Conservation (phyloP, 176 grass and related monocot genomes). For the Saccharum officinarum region DNA sequence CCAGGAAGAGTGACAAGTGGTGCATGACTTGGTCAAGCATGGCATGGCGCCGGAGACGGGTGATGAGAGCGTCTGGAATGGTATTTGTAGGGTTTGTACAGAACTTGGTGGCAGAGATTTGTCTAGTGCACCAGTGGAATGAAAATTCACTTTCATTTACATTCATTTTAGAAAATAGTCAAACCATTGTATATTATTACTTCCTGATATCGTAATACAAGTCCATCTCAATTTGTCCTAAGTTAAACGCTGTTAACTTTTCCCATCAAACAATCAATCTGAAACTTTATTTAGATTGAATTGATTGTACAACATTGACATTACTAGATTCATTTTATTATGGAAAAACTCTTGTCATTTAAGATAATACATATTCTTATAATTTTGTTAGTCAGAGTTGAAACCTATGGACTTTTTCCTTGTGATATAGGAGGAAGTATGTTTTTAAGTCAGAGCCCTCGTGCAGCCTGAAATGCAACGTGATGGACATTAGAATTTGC, state of each 20-base stretch:
- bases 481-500: too few species aligned
- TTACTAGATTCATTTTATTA: background rate
- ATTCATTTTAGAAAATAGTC: background rate
- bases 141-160: background rate
- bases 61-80: background rate
- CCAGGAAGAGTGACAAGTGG: background rate
- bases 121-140: background rate
- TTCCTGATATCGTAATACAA: background rate
- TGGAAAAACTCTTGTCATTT: background rate
- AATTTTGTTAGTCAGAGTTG: background rate
- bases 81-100: background rate
- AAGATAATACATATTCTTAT: too few species aligned
- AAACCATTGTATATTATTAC: background rate
- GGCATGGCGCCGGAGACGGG: background rate
- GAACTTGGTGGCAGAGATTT: background rate
- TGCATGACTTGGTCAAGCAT: background rate
- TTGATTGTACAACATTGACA: background rate
- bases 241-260: background rate
- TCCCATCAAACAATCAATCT: background rate
- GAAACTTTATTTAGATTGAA: background rate
- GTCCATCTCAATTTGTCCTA: background rate
- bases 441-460: too few species aligned
- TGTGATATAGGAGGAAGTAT: too few species aligned
- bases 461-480: too few species aligned
- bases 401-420: too few species aligned